phyloP scores from a whole-genome alignment of 306 rosid species.

The Argentina anserina region DNA sequence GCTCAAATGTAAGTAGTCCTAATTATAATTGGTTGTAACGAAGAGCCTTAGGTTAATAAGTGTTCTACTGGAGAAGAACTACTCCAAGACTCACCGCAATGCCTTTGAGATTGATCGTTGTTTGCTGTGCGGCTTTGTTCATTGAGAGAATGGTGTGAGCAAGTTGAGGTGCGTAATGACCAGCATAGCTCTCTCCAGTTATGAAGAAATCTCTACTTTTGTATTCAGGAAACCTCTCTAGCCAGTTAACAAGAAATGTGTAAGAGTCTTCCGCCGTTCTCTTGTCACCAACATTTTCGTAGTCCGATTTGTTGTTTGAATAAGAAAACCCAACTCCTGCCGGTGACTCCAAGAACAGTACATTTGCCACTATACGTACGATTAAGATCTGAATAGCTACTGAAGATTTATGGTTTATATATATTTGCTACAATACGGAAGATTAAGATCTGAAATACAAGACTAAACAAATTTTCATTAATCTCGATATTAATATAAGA shows the following conservation, averaged over 20 bases:
- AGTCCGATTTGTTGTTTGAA: conserved; percentile 37
- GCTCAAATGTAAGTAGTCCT: background rate
- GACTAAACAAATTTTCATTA: too few species aligned
- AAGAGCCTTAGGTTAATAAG: too few species aligned
- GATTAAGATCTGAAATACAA: too few species aligned
- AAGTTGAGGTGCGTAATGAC: conserved; percentile 59
- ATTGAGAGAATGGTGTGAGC: conserved; percentile 41
- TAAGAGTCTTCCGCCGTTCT: conserved; percentile 55
- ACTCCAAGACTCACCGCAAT: conserved; percentile 45
- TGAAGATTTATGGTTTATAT: too few species aligned
- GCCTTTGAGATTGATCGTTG: conserved; percentile 48
- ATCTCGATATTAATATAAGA: too few species aligned
- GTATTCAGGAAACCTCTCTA: conserved; percentile 55
- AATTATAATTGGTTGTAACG: background rate
- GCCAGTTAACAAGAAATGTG: conserved; percentile 54
- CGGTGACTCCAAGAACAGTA: conserved; percentile 60
- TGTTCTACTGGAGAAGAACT: background rate
- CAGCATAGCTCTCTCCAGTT: conserved; percentile 67
- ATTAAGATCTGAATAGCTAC: too few species aligned
- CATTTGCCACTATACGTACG: conserved; percentile 34
- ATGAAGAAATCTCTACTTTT: conserved; percentile 47
- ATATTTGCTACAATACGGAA: too few species aligned
- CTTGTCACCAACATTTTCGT: conserved; percentile 39
- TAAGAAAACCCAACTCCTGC: conserved; percentile 69
- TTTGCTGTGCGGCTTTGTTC: conserved; percentile 30